Evolutionary conservation across 768 basidiomycete genomes (phyloP), one percentile per base, ranked within the genome.

Genomic region (Candolleomyces eurysporus): DNA sequence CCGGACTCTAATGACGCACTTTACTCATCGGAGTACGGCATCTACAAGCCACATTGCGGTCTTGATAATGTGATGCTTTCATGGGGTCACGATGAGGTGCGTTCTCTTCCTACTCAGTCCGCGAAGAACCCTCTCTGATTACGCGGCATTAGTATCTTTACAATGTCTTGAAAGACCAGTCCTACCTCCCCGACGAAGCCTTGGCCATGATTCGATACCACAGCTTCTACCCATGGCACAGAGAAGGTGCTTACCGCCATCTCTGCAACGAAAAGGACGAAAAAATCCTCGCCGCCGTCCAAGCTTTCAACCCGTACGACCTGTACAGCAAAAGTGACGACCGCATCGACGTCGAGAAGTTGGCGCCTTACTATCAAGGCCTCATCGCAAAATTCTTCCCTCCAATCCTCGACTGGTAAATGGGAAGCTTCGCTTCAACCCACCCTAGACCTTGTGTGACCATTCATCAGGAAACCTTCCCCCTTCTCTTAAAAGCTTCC

Each of bases 141-240:
- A 9, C 4, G 60, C 32, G 42, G 31, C 60, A 59, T 42, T 65
- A 92, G 91, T 95, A 94, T 71, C 79, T 94, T 5, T 94, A 93
- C 74, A 77, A 90, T 64, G 87, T 96, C 64, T 76, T 92, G 63
- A 93, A 92, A 73, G 86, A 88, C 65, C 94, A 96, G 71, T 87
- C 86, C 63, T 82, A 81, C 4, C 86, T 96, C 0, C 94, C 94
- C 4, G 82, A 82, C 43, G 94, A 92, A 66, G 94, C 83, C 0
- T 79, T 96, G 31, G 88, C 90, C 8, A 96, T 96, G 94, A 93
- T 96, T 69, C 86, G 94, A 36, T 96, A 92, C 72, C 94, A 96
- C 76, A 92, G 90, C 67, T 96, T 96, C 81, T 96, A 96, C 76
- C 94, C 94, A 30, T 95, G 92, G 94, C 94, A 96, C 74, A 83